Conservation (phyloP, 2,329 filamentous ascomycete species). For the Colletotrichum filicis region DNA sequence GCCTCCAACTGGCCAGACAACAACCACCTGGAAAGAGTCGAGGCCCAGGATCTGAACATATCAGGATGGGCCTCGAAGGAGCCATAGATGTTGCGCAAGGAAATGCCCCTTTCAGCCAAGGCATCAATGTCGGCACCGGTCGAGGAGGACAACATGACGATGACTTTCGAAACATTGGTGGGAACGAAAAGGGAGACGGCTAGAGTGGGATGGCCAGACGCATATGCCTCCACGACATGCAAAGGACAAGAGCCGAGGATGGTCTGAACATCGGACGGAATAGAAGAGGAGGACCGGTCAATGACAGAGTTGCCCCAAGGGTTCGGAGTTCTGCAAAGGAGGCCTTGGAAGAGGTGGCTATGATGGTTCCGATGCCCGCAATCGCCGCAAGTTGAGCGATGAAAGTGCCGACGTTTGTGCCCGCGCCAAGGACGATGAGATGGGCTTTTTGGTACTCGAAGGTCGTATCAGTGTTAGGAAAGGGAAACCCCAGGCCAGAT, state of each 20-base stretch:
- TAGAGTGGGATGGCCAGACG: neutral
- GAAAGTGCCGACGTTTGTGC: neutral
- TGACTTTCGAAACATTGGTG: neutral
- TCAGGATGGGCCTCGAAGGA: neutral
- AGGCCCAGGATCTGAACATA: neutral
- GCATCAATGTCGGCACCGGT: neutral
- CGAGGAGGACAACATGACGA: neutral
- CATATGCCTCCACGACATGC: neutral
- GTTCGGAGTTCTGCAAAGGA: neutral
- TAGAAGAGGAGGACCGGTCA: neutral
- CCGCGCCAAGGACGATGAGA: slow-evolving; percentile 3
- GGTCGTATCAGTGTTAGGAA: neutral
- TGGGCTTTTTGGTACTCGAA: neutral
- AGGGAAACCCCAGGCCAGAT: neutral
- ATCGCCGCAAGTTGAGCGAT: neutral
- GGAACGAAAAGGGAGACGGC: neutral
- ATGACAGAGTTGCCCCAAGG: neutral
- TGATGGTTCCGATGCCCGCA: neutral
- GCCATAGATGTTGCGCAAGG: neutral
- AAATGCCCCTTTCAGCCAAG: neutral
- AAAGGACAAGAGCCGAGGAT: neutral
- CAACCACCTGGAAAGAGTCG: neutral
- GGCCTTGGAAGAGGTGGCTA: neutral
- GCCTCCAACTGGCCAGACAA: neutral
- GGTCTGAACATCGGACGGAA: neutral